phyloP scores from a whole-genome alignment of 2,329 filamentous ascomycete species.

The Aspergillus brunneoviolaceus region DNA sequence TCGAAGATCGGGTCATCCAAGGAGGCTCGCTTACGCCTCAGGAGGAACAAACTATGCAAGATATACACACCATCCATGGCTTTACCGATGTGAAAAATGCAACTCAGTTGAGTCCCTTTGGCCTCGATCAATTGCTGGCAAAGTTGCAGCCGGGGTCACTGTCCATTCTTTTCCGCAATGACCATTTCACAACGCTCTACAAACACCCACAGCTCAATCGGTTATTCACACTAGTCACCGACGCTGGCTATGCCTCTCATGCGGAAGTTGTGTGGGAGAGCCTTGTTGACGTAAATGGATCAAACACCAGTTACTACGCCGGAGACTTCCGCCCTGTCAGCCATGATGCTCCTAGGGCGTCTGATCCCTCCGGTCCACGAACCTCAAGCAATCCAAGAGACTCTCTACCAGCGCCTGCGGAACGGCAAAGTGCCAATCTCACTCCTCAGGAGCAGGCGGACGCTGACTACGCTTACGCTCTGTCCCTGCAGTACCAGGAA shows the following conservation, averaged over 20 bases:
- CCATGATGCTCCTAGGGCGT: constrained; percentile 43
- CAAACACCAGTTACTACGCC: constrained; percentile 77
- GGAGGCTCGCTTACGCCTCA: constrained; percentile 62
- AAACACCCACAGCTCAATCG: constrained; percentile 76
- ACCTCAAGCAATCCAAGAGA: constrained; percentile 26
- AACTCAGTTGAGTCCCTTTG: constrained; percentile 82
- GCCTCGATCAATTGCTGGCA: constrained; percentile 70
- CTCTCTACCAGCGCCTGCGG: constrained; percentile 9
- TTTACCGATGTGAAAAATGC: constrained; percentile 73
- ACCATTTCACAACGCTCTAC: constrained; percentile 94
- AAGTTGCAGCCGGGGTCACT: constrained; percentile 74
- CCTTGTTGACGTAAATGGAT: constrained; percentile 81
- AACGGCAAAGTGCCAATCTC: constrained; percentile 18
- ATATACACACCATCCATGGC: constrained; percentile 78
- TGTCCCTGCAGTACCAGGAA: constrained; percentile 90
- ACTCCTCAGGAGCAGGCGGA: constrained; percentile 65
- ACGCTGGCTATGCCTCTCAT: constrained; percentile 83
- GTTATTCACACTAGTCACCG: constrained; percentile 83
- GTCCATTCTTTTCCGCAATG: constrained; percentile 92
- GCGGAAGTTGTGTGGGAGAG: constrained; percentile 97
- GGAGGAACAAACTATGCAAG: constrained; percentile 78
- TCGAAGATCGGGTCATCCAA: constrained; percentile 72
- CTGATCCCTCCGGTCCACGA: constrained; percentile 30
- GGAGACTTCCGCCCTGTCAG: constrained; percentile 89
- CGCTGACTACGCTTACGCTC: constrained; percentile 76